Evolutionary conservation across 1,284 basidiomycete genomes (phyloP).

Genomic region (Papiliotrema nemorosa): DNA sequence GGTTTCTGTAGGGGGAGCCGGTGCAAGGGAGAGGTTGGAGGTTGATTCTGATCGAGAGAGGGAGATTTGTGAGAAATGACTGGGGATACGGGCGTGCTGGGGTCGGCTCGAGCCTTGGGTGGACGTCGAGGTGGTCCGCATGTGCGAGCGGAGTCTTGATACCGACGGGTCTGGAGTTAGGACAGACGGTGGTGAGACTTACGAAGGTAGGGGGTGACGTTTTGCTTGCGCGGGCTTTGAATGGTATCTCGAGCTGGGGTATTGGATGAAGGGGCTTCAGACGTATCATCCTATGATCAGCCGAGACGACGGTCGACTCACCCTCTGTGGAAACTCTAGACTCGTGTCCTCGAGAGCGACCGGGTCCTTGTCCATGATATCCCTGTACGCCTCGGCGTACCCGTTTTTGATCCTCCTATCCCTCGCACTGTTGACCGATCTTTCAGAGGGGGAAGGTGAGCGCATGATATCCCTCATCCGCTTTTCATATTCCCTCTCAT

Average conservation of each 20-base stretch:
- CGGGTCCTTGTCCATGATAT: too few relatives aligned
- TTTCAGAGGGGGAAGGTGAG: not conserved
- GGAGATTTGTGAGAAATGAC: slow-evolving; percentile 43
- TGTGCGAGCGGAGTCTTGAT: slow-evolving; percentile 68
- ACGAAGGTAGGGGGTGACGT: slow-evolving; percentile 24
- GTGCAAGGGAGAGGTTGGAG: slow-evolving; percentile 23
- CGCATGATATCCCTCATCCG: not conserved
- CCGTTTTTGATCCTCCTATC: not conserved
- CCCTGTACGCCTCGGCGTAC: not conserved
- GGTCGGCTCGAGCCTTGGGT: slow-evolving; percentile 50
- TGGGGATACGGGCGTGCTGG: slow-evolving; percentile 22
- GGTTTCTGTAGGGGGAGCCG: slow-evolving; percentile 1
- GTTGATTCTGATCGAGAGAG: slow-evolving; percentile 35
- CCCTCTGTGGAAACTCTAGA: slow-evolving; percentile 11
- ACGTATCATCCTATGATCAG: slow-evolving; percentile 44
- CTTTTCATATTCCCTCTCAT: not conserved
- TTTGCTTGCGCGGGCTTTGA: slow-evolving; percentile 19
- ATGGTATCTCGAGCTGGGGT: not conserved
- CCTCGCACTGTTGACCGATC: not conserved
- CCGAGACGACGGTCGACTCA: slow-evolving; percentile 10
- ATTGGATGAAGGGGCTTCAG: slow-evolving; percentile 17
- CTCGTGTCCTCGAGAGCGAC: too few relatives aligned
- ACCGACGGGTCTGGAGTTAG: slow-evolving; percentile 65
- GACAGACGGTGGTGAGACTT: slow-evolving; percentile 27
- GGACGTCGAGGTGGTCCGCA: slow-evolving; percentile 58